These are phyloP conservation scores for Thecaphora thlaspeos DNA, from an alignment of 1,284 basidiomycete species.

Conservation along the genomic window DNA sequence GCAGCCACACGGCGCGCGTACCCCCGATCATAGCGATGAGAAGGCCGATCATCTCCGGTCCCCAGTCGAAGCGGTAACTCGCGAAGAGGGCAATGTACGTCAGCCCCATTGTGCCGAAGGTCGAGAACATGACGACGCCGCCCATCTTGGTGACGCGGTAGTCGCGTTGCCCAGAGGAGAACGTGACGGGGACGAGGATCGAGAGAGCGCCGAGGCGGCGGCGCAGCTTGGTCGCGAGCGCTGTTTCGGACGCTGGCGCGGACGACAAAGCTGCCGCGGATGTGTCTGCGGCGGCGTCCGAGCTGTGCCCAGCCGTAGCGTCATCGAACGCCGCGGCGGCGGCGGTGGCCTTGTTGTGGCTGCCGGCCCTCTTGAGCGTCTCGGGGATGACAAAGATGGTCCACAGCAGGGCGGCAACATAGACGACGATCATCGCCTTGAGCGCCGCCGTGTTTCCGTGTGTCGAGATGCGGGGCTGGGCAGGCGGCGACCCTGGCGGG, in stretches of 20 bases:
- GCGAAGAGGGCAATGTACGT: conserved; percentile 28
- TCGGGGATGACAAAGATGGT: conserved; percentile 20
- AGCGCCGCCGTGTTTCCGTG: conserved; percentile 34
- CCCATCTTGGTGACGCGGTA: conserved; percentile 31
- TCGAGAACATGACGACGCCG: conserved; percentile 20
- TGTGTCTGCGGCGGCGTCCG: no score
- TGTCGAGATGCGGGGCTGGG: conserved; percentile 17
- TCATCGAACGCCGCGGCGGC: no score
- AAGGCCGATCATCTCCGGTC: conserved; percentile 26
- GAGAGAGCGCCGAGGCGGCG: conserved; percentile 19
- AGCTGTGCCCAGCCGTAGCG: no score
- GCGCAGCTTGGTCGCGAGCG: no score
- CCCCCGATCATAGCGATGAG: conserved; percentile 23
- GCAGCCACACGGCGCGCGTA: conserved; percentile 23
- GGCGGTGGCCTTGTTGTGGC: background rate
- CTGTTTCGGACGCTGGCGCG: no score
- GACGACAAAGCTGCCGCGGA: no score
- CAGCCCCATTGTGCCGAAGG: conserved; percentile 25
- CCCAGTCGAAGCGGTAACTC: conserved; percentile 32
- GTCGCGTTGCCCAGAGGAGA: conserved; percentile 19
- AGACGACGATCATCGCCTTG: conserved; percentile 21
- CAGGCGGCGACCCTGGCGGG: conserved; percentile 9
- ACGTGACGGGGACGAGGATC: conserved; percentile 22
- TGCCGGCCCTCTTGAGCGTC: conserved; percentile 1
- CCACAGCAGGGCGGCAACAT: conserved; percentile 22